Evolutionary conservation across 1,139 yeast species (phyloP).

Genomic region (Suhomyces guaymorum): DNA sequence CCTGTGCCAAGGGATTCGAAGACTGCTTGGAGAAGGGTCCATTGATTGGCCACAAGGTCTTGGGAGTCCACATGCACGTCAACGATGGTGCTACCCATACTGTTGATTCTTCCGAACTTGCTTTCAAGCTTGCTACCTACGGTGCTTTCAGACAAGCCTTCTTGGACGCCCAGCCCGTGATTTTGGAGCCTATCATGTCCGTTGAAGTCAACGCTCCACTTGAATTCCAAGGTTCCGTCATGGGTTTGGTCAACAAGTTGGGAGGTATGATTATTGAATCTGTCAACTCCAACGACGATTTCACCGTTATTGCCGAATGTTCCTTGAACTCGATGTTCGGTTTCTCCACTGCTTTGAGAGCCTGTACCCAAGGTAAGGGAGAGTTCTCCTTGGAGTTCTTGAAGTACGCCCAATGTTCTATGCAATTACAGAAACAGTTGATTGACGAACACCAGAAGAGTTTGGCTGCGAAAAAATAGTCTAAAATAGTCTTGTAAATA

Average conservation of each 20-base stretch:
- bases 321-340: slow-evolving; percentile 95
- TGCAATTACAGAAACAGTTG: slow-evolving; percentile 87
- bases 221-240: slow-evolving; percentile 93
- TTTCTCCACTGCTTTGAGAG: slow-evolving; percentile 91
- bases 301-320: slow-evolving; percentile 91
- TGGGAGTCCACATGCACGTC: slow-evolving; percentile 90
- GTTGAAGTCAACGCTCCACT: slow-evolving; percentile 92
- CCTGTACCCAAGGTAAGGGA: slow-evolving; percentile 98
- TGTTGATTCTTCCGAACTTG: slow-evolving; percentile 94
- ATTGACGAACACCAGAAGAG: slow-evolving; percentile 72
- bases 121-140: slow-evolving; percentile 90
- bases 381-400: slow-evolving; percentile 95
- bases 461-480: slow-evolving; percentile 9
- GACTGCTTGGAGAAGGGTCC: slow-evolving; percentile 97
- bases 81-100: slow-evolving; percentile 98
- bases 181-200: slow-evolving; percentile 94
- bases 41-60: slow-evolving; percentile 87
- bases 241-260: slow-evolving; percentile 87
- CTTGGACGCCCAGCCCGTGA: slow-evolving; percentile 77
- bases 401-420: slow-evolving; percentile 87
- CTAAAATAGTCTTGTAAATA: slow-evolving; percentile 12
- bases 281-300: slow-evolving; percentile 91
- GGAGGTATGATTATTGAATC: slow-evolving; percentile 94
- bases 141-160: slow-evolving; percentile 94
- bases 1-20: slow-evolving; percentile 94